Percentiles rank a stretch among this genome's conserved stretches.
phyloP scores from a whole-genome alignment of 1,284 basidiomycete genomes.

The Melanopsichium pennsylvanicum region DNA sequence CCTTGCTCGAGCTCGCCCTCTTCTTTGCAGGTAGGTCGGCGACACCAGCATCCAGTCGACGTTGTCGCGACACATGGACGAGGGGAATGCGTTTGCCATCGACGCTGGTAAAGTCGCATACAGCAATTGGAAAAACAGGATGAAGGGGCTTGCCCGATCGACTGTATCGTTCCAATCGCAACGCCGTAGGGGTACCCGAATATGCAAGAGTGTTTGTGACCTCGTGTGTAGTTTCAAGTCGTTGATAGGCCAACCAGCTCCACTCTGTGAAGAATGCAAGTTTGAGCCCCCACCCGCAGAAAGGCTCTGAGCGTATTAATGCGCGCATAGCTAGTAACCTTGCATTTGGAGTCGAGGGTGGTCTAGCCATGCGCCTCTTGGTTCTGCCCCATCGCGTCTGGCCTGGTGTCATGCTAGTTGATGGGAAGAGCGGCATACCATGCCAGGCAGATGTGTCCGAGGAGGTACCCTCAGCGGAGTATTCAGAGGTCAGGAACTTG shows the following conservation, averaged over 20 bases:
- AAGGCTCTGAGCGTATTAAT: conserved; percentile 59
- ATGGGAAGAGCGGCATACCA: conserved; percentile 45
- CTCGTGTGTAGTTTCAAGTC: conserved; percentile 7
- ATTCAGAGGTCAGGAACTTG: conserved; percentile 34
- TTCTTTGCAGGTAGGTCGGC: conserved; percentile 24
- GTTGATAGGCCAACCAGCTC: conserved; percentile 41
- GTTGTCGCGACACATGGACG: conserved; percentile 8
- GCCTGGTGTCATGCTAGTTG: conserved; percentile 30
- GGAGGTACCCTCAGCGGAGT: neutral
- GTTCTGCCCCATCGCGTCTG: conserved; percentile 26
- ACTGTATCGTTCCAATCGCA: conserved; percentile 7
- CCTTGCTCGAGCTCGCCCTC: conserved; percentile 13
- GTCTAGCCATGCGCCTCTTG: conserved; percentile 16
- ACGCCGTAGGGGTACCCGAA: neutral
- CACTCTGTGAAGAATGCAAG: conserved; percentile 61
- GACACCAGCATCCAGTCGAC: conserved; percentile 25
- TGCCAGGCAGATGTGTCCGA: conserved; percentile 4
- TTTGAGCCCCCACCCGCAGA: conserved; percentile 58
- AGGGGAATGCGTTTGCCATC: conserved; percentile 37
- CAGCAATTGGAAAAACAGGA: conserved; percentile 29
- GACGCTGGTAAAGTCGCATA: conserved; percentile 60
- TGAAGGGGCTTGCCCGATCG: conserved; percentile 36
- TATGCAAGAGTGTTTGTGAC: neutral
- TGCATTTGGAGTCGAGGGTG: conserved; percentile 47
- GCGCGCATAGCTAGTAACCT: conserved; percentile 63